Evolutionary conservation across 2,329 filamentous ascomycete species (phyloP), one percentile per base, ranked within the genome.

Genomic region (Colletotrichum karsti): DNA sequence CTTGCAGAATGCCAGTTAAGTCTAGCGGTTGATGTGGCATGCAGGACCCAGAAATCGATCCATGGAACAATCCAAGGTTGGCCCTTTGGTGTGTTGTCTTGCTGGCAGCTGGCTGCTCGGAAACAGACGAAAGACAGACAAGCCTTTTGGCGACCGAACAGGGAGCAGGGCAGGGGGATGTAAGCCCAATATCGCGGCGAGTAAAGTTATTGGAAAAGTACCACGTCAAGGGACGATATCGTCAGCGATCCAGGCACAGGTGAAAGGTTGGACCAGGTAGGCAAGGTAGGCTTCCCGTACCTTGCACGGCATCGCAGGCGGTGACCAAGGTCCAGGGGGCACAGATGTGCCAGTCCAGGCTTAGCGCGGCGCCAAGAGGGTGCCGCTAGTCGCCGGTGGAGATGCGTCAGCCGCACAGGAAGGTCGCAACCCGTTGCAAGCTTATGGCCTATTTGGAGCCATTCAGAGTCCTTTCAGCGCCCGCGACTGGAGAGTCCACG

Each of bases 381-480:
- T 22, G 10, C 54, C 65, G 56, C 65, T 68, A 65, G 46, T 68
- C 37, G 24, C 44, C 30, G 46, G 65, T 68, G 65, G 65, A 68
- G 65, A 67, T 64, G 15, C 60, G 44, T 53, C 53, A 68, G 64
- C 64, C 64, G 64, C 65, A 59, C 26, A 64, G 37, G 65, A n/a
- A 68, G 65, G 64, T 67, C 64, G 64, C 60, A 67, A 67, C 64
- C 64, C 64, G 64, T 64, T 59, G 48, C 54, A 64, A 33, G 60
- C 53, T 67, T 57, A 46, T 35, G 7, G 46, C 48, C 37, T 44
- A n/a, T 9, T 46, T 62, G 28, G 13, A 30, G 39, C 18, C 30
- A 30, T 28, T 18, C 26, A 15, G 46, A 22, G 46, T 30, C 46
- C 26, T 46, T 18, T 22, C 24, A 46, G 42, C 18, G 15, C 42